Evolutionary conservation across 768 basidiomycete species (phyloP), one percentile per base, ranked within the genome.

Genomic region (Leucosporidium yakuticum): DNA sequence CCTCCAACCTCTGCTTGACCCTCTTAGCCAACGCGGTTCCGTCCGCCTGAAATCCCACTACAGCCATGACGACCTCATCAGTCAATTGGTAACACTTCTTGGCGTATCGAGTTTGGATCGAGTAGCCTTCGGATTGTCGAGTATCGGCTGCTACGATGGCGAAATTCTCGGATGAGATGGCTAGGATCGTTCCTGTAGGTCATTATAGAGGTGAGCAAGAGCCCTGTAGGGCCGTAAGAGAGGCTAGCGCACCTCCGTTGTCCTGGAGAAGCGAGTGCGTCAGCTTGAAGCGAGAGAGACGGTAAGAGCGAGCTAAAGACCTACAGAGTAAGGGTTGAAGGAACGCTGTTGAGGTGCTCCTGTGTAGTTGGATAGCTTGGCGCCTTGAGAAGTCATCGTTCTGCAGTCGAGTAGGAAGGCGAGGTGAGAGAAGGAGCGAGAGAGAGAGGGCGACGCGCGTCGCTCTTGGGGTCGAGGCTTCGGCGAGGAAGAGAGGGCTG

Each of bases 21-120:
- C 88, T 87, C 85, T 97, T 96, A 76, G 98, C 92, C 76, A 99
- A 94, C 85, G 90, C 90, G 76, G 94, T 94, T 31, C 91, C 95
- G 77, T 99, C 96, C 57, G 94, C 96, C 53, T 91, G 90, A 78
- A 97, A 98, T 14, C 96, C 96, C 75, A 97, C 96, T 48, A 96
- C 91, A 25, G 95, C 93, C 27, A 99, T 82, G 8, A 93, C 91
- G 39, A 90, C 90, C 75, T 68, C 65, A 47, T 64, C 64, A 21
- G 70, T 71, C 91, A 99, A 80, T 81, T 85, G 84, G 81, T 93
- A 96, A 67, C 97, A 92, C 80, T 97, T 95, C 53, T 92, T 88
- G 12, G 92, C 92, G 79, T 96, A 97, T 79, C 95, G 84, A 68
- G 95, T 96, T 83, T 99, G 95, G 79, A 99, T 99, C 77, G 82